These are phyloP conservation scores for Trametes sanguinea DNA, from an alignment of 768 basidiomycete genomes.

Conservation along the genomic window DNA sequence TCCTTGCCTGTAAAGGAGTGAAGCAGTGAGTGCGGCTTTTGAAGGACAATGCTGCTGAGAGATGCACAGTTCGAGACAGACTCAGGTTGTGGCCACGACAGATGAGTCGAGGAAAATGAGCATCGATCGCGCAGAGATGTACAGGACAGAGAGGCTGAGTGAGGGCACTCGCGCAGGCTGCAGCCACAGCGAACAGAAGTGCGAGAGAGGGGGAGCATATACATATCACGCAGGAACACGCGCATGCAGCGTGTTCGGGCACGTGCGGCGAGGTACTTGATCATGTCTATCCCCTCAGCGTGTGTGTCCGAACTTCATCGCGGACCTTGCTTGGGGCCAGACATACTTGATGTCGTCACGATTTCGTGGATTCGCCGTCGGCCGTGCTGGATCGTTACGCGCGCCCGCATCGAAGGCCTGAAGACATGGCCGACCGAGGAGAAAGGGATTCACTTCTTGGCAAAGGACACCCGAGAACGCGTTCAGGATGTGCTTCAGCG, in stretches of 20 bases:
- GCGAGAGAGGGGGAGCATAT: slow-evolving; percentile 8
- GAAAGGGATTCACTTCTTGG: too few species aligned
- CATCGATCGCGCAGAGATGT: too few species aligned
- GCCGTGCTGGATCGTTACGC: too few species aligned
- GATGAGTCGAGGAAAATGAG: too few species aligned
- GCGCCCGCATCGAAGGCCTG: too few species aligned
- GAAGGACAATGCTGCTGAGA: too few species aligned
- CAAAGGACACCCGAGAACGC: too few species aligned
- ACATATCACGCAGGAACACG: slow-evolving; percentile 29
- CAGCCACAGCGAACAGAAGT: slow-evolving; percentile 4
- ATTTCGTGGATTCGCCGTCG: not conserved
- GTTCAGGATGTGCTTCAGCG: not conserved
- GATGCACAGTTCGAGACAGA: too few species aligned
- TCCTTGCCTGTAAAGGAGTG: not conserved
- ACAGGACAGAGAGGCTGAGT: too few species aligned
- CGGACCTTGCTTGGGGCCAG: not conserved
- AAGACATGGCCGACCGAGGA: too few species aligned
- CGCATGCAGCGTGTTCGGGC: slow-evolving; percentile 33
- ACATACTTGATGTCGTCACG: not conserved
- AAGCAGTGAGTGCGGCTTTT: too few species aligned
- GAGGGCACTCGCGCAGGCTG: slow-evolving; percentile 3
- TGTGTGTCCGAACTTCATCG: not conserved
- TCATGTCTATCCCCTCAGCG: slow-evolving; percentile 3
- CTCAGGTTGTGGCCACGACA: too few species aligned
- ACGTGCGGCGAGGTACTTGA: slow-evolving; percentile 24